Evolutionary conservation across 139 green algal species (phyloP).

Genomic region (Eudorina sp.): DNA sequence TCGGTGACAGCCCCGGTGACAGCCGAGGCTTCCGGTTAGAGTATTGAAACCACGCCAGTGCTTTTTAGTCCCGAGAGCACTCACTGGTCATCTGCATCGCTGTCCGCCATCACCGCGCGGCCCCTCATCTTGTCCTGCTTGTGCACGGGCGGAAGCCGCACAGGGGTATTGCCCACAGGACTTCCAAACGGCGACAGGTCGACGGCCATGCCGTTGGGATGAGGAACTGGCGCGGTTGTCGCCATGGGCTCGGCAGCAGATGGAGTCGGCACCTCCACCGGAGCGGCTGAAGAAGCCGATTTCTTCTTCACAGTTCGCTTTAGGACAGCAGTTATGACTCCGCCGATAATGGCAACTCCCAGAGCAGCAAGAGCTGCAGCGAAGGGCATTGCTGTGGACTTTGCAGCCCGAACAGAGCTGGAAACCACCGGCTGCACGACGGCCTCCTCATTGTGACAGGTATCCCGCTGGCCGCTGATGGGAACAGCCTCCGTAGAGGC

Average conservation of each 20-base stretch:
- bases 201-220: neutral
- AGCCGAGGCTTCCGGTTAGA: no score
- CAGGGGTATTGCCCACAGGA: constrained; percentile 2
- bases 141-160: neutral
- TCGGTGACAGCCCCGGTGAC: no score
- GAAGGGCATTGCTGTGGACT: neutral
- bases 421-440: neutral
- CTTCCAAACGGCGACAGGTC: constrained; percentile 33
- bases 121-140: neutral
- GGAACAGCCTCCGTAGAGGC: no score
- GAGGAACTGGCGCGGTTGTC: neutral
- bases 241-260: neutral
- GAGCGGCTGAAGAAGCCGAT: neutral
- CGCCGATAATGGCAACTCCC: neutral
- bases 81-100: constrained; percentile 10
- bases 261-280: no score
- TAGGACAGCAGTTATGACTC: neutral
- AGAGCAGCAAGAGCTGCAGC: neutral
- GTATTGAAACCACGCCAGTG: no score
- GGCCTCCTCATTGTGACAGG: neutral
- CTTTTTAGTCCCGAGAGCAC: neutral
- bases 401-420: neutral
- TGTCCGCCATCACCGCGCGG: neutral
- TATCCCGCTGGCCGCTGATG: neutral
- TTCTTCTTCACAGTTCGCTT: neutral